Percentiles rank a stretch among this genome's conserved stretches.
Conservation (phyloP, 129 eudicot genomes). For the Glebionis coronaria region DNA sequence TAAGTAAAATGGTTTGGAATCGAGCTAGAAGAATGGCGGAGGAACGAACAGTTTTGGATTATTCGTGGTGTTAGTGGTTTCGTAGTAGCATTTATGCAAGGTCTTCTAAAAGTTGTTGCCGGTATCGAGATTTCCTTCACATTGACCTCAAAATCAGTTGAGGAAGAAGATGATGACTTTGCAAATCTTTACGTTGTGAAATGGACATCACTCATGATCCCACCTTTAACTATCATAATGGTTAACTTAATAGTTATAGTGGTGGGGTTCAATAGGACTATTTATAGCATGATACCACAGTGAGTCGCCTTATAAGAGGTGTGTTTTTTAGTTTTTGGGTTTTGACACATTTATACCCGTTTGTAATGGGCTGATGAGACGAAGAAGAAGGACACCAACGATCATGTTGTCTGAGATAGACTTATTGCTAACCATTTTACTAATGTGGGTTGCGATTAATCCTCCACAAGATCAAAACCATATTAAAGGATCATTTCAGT, state of each 20-base stretch:
- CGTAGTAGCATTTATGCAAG: constrained; percentile 85
- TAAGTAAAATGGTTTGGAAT: constrained; percentile 84
- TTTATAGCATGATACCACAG: constrained; percentile 73
- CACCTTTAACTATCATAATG: constrained; percentile 76
- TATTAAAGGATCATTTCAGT: constrained; percentile 83
- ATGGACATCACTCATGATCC: constrained; percentile 91
- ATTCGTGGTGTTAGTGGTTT: constrained; percentile 87
- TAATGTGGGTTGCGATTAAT: constrained; percentile 82
- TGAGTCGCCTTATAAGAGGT: constrained; percentile 80
- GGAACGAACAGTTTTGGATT: constrained; percentile 88
- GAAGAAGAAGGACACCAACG: constrained; percentile 84
- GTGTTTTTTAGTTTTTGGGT: constrained; percentile 94
- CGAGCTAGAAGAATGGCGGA: constrained; percentile 86
- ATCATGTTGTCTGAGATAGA: constrained; percentile 82
- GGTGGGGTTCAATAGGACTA: constrained; percentile 76
- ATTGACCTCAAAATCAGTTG: constrained; percentile 71
- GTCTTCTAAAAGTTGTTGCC: constrained; percentile 70
- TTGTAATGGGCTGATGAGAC: constrained; percentile 80
- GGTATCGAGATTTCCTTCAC: constrained; percentile 85
- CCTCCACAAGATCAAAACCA: constrained; percentile 63
- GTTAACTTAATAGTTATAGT: constrained; percentile 73
- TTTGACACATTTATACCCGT: constrained; percentile 81
- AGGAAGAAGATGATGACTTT: constrained; percentile 73
- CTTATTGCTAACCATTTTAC: constrained; percentile 80
- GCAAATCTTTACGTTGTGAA: constrained; percentile 71